Conservation (phyloP, 148 eudicot species). For the Rhododendron molle region DNA sequence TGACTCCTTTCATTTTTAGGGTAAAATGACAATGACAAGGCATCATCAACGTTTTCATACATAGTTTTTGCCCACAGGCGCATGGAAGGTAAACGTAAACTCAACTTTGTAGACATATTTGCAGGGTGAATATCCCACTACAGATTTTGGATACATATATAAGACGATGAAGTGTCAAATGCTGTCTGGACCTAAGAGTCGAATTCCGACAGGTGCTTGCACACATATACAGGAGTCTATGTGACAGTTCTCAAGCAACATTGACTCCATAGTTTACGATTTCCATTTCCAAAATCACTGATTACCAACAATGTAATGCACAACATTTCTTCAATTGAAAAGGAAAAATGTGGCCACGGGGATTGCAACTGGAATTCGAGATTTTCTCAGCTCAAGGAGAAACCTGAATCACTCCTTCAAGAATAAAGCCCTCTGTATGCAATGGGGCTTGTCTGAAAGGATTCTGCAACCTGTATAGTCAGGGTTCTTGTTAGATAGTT, state of each 20-base stretch:
- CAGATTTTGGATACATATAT: background rate
- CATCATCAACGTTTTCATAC: background rate
- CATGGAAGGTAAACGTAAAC: background rate
- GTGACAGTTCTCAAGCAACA: background rate
- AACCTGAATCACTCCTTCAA: background rate
- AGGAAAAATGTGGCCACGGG: background rate
- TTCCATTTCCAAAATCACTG: background rate
- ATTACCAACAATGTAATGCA: background rate
- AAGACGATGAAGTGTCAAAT: background rate
- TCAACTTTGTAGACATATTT: background rate
- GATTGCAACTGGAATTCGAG: background rate
- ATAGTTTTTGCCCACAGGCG: background rate
- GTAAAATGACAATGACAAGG: background rate
- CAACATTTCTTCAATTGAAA: background rate
- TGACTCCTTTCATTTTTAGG: background rate
- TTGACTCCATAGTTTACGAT: background rate
- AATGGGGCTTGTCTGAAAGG: background rate
- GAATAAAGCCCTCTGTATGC: background rate
- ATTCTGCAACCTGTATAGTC: background rate
- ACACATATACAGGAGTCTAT: background rate
- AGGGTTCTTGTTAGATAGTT: background rate
- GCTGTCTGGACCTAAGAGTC: background rate
- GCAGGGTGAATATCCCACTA: background rate
- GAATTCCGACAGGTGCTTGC: background rate
- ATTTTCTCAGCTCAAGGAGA: background rate